These are phyloP conservation scores for Leishmania lainsoni DNA, from an alignment of 208 protist species.

Conservation along the genomic window DNA sequence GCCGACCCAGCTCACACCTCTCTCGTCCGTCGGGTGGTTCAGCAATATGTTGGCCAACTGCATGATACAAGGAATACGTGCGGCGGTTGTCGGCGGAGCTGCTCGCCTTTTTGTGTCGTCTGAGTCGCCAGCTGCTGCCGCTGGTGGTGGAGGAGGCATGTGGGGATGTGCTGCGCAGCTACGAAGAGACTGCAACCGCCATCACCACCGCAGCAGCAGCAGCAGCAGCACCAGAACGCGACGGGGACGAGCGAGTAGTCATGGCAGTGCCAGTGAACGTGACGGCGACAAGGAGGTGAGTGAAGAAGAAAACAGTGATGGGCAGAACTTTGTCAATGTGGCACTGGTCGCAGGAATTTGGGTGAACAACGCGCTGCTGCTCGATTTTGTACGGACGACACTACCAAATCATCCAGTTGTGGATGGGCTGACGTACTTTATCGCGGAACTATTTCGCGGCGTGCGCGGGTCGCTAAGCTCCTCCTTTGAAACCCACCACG, in stretches of 20 bases:
- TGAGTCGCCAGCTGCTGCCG: conserved; percentile 47
- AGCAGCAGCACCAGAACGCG: not conserved
- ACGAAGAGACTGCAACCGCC: conserved; percentile 13
- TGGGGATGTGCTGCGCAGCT: conserved; percentile 51
- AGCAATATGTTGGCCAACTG: conserved; percentile 70
- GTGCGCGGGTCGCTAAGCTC: conserved; percentile 83
- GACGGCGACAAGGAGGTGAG: conserved; percentile 17
- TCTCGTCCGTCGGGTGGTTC: conserved; percentile 54
- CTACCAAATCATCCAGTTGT: conserved; percentile 60
- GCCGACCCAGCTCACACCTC: conserved; percentile 22
- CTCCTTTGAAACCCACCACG: conserved; percentile 75
- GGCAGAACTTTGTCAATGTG: not conserved
- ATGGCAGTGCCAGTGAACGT: conserved; percentile 4
- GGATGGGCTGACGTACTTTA: conserved; percentile 68
- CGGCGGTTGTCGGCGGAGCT: conserved; percentile 82
- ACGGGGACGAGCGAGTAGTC: conserved; percentile 12
- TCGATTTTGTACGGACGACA: conserved; percentile 46
- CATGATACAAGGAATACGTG: conserved; percentile 83
- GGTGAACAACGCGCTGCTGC: conserved; percentile 20
- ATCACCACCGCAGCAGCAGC: not conserved
- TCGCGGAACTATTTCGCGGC: conserved; percentile 77
- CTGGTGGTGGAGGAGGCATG: conserved; percentile 64
- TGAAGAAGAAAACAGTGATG: conserved; percentile 4
- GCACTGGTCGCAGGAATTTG: conserved; percentile 26
- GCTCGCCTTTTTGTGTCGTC: conserved; percentile 74